phyloP scores from a whole-genome alignment of 1,284 basidiomycete genomes.

The Pseudomicrostroma phylloplanum region DNA sequence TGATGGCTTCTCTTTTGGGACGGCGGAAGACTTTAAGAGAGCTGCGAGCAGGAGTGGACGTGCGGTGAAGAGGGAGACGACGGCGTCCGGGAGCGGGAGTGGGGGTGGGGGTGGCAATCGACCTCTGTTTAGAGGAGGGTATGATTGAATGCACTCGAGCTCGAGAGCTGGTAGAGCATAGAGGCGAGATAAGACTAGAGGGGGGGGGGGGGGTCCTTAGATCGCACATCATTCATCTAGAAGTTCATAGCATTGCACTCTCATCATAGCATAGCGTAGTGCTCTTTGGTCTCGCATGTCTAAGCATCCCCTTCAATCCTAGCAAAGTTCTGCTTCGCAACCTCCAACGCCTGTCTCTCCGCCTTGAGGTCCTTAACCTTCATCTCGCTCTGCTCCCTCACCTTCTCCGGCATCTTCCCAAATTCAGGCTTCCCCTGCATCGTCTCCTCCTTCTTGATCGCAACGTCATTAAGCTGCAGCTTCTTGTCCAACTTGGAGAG shows the following conservation, averaged over 20 bases:
- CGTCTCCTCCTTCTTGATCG: conserved; percentile 28
- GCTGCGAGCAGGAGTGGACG: background rate
- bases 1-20: too few species aligned
- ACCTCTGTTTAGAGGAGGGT: conserved; percentile 3
- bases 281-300: too few species aligned
- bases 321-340: conserved; percentile 42
- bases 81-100: too few species aligned
- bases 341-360: conserved; percentile 32
- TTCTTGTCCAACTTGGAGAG: conserved; percentile 45
- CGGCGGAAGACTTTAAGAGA: too few species aligned
- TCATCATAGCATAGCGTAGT: too few species aligned
- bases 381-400: conserved; percentile 31
- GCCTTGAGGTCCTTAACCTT: conserved; percentile 31
- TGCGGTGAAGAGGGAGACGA: too few species aligned
- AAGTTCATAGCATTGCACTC: too few species aligned
- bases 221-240: too few species aligned
- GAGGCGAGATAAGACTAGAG: too few species aligned
- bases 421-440: conserved; percentile 42
- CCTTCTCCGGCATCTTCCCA: conserved; percentile 40
- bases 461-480: conserved; percentile 36
- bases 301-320: conserved; percentile 19
- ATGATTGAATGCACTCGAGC: background rate
- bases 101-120: conserved; percentile 1
- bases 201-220: too few species aligned
- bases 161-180: too few species aligned